Percentiles rank a stretch among this genome's conserved stretches.
phyloP scores from a whole-genome alignment of 768 basidiomycete genomes.

The Pleurotus giganteus region DNA sequence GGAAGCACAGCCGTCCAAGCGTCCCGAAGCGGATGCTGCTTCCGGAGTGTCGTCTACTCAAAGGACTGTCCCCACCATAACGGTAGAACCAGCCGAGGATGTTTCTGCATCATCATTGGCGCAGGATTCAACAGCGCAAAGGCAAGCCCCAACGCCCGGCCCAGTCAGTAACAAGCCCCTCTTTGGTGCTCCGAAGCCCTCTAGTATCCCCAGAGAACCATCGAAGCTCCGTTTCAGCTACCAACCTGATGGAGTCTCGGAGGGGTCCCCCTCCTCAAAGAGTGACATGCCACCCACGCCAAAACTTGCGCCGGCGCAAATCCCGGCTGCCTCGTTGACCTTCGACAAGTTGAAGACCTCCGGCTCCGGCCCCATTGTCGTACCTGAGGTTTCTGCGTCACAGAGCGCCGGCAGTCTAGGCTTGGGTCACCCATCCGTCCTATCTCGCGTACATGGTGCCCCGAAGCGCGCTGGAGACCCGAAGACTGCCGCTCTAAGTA shows the following conservation, averaged over 20 bases:
- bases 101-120: conserved; percentile 19
- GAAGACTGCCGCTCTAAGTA: conserved; percentile 27
- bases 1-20: conserved; percentile 17
- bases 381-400: not conserved
- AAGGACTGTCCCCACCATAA: conserved; percentile 17
- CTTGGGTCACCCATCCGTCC: not conserved
- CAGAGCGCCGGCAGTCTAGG: not conserved
- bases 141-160: conserved; percentile 12
- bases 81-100: conserved; percentile 33
- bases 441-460: not conserved
- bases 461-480: conserved; percentile 16
- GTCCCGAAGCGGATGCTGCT: conserved; percentile 8
- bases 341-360: conserved; percentile 13
- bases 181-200: conserved; percentile 42
- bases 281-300: conserved; percentile 23
- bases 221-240: conserved; percentile 77
- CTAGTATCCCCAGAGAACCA: conserved; percentile 65
- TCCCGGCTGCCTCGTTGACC: conserved; percentile 15
- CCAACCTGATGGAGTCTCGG: conserved; percentile 41
- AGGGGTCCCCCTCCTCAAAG: not conserved
- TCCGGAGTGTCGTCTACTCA: not conserved
- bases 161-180: conserved; percentile 16
- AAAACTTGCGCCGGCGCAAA: conserved; percentile 24
- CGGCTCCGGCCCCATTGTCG: not conserved
- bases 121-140: conserved; percentile 13